phyloP scores from a whole-genome alignment of 108 stramenopile species.

The Conticribra weissflogii region DNA sequence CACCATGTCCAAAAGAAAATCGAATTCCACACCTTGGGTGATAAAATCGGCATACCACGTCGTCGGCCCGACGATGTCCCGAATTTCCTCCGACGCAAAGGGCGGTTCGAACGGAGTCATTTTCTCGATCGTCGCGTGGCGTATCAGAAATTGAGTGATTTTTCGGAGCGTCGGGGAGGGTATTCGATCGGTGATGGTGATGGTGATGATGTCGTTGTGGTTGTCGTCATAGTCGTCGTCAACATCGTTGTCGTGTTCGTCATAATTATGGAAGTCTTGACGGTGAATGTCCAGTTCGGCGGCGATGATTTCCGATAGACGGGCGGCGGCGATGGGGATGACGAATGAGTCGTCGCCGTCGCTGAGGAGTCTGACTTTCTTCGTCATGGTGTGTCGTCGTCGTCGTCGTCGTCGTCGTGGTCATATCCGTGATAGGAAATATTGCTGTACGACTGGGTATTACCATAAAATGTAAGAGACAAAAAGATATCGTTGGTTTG shows the following conservation, averaged over 20 bases:
- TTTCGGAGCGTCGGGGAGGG: constrained; percentile 8
- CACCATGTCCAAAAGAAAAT: constrained; percentile 18
- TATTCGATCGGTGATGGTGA: not conserved
- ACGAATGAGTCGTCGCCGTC: not conserved
- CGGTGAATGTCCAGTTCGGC: no score
- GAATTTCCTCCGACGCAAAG: constrained; percentile 5
- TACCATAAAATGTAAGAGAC: no score
- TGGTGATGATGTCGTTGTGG: not conserved
- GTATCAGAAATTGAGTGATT: constrained; percentile 11
- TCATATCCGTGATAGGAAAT: no score
- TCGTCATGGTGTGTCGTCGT: no score
- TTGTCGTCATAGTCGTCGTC: not conserved
- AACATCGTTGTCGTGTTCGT: constrained; percentile 10
- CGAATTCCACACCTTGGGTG: constrained; percentile 15
- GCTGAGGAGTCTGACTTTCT: constrained; percentile 11
- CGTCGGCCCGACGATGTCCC: constrained; percentile 7
- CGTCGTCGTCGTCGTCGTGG: no score
- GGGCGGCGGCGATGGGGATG: constrained; percentile 6
- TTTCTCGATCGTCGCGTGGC: constrained; percentile 7
- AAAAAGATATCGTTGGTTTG: no score
- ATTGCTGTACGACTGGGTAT: no score
- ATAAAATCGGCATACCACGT: constrained; percentile 25
- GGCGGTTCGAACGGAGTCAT: constrained; percentile 21
- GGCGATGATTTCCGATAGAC: constrained; percentile 11
- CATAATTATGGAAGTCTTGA: no score